Base-by-base conservation (phyloP, 257 asterid genomes). In the Nicotiana otophora region DNA sequence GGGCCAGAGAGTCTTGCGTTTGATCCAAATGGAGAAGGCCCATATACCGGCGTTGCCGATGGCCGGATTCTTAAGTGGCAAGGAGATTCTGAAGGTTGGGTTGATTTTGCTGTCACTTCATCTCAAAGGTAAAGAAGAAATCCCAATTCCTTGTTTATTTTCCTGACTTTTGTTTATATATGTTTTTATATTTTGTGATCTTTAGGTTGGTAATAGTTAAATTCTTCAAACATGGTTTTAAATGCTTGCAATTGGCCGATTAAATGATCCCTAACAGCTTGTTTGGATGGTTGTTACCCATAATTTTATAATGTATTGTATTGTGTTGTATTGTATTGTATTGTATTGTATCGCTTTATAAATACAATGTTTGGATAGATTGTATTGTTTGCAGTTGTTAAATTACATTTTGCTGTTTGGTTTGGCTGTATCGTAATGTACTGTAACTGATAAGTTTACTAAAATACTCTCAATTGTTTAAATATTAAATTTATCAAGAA, bases 1-100 rank as follows among this genome's bases (percentile, higher is more conserved):
- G 89, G 85, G 19, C 89, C 89, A 0, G 87, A 86, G 48, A 86
- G 89, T 80, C 12, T 86, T 23, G 89, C 87, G 0, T 86, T 86
- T 23, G 83, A 81, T 54, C 39, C 57, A 5, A 30, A 28, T 10
- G 85, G 85, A 10, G 86, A 65, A 2, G 89, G 89, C 10, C 89
- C 89, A 14, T 86, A 86, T 42, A 84, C 87, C 5, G 85, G 89
- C 10, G 84, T 86, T 39, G 83, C 87, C 14, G 87, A 86, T 55
- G 89, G 87, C 54, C 87, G 87, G 80, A 86, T 86, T 63, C 76
- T 86, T 67, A 83, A 81, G 20, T 83, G 89, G 89, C 33, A 33
- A n/a, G 61, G 42, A 0, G 64, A 39, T 39, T 17, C 53, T 16
- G 6, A 64, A 48, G 65, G 77, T 5, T 86, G 89, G 89, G 20